A percentile compares a stretch with the other conserved stretches of the same genome.
phyloP scores from a whole-genome alignment of 306 rosid species.

The Vicia faba region DNA sequence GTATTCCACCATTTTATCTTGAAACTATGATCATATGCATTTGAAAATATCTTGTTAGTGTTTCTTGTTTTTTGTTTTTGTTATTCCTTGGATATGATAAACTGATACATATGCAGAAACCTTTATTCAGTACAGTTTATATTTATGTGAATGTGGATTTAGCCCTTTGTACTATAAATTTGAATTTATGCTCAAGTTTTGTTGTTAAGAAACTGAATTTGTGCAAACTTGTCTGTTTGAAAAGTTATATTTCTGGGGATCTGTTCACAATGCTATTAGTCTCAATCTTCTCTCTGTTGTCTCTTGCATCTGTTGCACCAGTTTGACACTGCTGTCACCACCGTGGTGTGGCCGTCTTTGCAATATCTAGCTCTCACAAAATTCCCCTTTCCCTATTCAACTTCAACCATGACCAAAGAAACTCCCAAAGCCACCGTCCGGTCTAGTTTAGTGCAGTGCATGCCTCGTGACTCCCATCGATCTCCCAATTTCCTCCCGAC shows the following conservation, averaged over 20 bases:
- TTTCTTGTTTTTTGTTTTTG: constrained; percentile 6
- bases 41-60: constrained; percentile 5
- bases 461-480: background rate
- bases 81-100: constrained; percentile 12
- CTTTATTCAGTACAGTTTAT: background rate
- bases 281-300: constrained; percentile 4
- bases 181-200: background rate
- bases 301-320: background rate
- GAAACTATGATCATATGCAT: constrained; percentile 1
- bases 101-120: background rate
- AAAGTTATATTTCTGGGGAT: background rate
- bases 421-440: background rate
- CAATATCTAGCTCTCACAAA: background rate
- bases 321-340: background rate
- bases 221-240: background rate
- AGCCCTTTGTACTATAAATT: constrained; percentile 15
- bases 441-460: background rate
- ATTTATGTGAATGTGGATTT: background rate
- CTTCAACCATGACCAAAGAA: background rate
- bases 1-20: constrained; percentile 15
- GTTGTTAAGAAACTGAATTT: constrained; percentile 11
- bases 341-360: background rate
- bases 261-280: background rate
- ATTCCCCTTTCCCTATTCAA: background rate
- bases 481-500: background rate